Evolutionary conservation across 129 eudicot species (phyloP).

Genomic region (Ambrosia artemisiifolia): DNA sequence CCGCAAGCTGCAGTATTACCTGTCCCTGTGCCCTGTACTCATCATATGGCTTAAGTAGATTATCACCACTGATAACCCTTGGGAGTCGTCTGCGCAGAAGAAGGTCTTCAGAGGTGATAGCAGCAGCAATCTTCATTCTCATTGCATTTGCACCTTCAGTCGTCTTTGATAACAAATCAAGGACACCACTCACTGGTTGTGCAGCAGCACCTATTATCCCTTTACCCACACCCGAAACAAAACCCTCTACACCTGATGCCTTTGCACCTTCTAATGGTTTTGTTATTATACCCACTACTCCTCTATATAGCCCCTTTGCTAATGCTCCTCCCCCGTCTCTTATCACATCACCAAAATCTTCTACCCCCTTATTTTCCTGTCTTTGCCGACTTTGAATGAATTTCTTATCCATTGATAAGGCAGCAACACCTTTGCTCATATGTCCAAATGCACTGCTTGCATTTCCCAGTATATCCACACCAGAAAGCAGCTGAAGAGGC

Average conservation of each 20-base stretch:
- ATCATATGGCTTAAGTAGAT: constrained; percentile 84
- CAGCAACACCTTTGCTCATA: constrained; percentile 99
- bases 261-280: constrained; percentile 99
- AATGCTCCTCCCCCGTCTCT: constrained; percentile 98
- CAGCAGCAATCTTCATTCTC: constrained; percentile 95
- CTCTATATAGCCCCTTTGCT: constrained; percentile 93
- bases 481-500: constrained; percentile 96
- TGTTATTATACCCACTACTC: constrained; percentile 89
- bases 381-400: constrained; percentile 94
- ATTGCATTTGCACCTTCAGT: constrained; percentile 99
- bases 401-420: constrained; percentile 94
- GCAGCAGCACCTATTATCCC: constrained; percentile 99
- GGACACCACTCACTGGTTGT: constrained; percentile 96
- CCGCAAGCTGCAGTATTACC: constrained; percentile 93
- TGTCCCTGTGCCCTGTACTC: constrained; percentile 89
- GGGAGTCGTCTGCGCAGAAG: constrained; percentile 92
- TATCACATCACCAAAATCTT: constrained; percentile 90
- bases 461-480: constrained; percentile 94
- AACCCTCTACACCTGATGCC: constrained; percentile 97
- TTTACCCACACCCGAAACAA: constrained; percentile 97
- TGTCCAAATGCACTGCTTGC: constrained; percentile 99
- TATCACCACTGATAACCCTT: constrained; percentile 90
- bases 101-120: constrained; percentile 96
- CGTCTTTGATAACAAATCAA: constrained; percentile 93
- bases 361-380: constrained; percentile 92